phyloP scores from a whole-genome alignment of 306 rosid species.

The Hippophae tibetana region DNA sequence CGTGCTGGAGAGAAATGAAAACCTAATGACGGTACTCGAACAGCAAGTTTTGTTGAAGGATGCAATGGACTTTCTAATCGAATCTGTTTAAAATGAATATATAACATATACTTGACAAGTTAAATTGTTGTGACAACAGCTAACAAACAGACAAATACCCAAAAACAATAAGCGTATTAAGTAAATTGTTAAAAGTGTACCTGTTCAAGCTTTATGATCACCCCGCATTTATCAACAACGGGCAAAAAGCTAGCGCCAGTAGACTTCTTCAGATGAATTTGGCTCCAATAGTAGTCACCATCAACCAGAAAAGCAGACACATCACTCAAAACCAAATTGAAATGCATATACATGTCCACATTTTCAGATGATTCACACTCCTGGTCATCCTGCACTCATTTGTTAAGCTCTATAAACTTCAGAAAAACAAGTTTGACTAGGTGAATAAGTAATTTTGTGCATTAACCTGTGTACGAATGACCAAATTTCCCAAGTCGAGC shows the following conservation, averaged over 20 bases:
- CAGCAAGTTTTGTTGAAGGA: constrained; percentile 76
- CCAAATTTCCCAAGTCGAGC: constrained; percentile 85
- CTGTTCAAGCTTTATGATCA: constrained; percentile 72
- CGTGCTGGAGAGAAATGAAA: constrained; percentile 98
- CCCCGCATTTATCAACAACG: constrained; percentile 78
- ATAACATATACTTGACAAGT: constrained; percentile 12
- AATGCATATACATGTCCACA: constrained; percentile 67
- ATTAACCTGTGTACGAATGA: constrained; percentile 68
- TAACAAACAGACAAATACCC: background rate
- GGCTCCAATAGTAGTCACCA: constrained; percentile 80
- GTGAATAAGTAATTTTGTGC: constrained; percentile 7
- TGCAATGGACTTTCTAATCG: constrained; percentile 56
- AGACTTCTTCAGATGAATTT: constrained; percentile 29
- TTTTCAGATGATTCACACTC: constrained; percentile 45
- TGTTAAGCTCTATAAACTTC: constrained; percentile 7
- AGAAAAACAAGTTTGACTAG: constrained; percentile 10
- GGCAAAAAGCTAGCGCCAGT: constrained; percentile 51
- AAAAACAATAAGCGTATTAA: constrained; percentile 6
- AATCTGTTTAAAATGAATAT: constrained; percentile 41
- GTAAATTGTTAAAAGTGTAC: constrained; percentile 28
- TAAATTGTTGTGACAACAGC: background rate
- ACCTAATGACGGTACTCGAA: constrained; percentile 70
- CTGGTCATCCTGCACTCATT: constrained; percentile 53
- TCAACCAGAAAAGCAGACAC: constrained; percentile 94
- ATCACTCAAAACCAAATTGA: constrained; percentile 79